Conservation (phyloP, 2,329 filamentous ascomycete genomes). For the Fusarium sp. region DNA sequence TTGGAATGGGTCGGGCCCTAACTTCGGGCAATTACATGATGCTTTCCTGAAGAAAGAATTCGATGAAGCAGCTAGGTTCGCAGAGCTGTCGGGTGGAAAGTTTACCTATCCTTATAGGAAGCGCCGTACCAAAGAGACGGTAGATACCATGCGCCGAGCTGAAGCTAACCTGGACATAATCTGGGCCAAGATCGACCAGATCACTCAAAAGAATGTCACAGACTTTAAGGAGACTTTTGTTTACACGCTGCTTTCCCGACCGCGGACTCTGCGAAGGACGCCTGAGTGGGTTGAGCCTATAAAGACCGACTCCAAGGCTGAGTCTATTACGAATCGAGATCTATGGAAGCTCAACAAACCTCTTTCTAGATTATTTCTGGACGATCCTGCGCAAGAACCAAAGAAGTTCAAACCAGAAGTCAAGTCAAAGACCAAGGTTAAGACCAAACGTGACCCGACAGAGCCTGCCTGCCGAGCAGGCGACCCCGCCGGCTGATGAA, state of each 20-base stretch:
- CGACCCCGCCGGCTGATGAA: fast-evolving
- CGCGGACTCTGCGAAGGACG: not conserved
- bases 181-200: not conserved
- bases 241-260: not conserved
- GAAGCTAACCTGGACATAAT: not conserved
- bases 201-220: not conserved
- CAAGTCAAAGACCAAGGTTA: not conserved
- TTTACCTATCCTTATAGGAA: not conserved
- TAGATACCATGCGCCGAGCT: not conserved
- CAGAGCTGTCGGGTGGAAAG: not conserved
- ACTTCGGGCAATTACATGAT: not conserved
- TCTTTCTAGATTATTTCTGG: not conserved
- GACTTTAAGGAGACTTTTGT: no score
- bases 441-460: not conserved
- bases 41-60: not conserved
- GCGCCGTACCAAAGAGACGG: not conserved
- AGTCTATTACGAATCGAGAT: not conserved
- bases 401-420: not conserved
- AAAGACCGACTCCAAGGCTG: not conserved
- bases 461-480: fast-evolving
- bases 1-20: no score
- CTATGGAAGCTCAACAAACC: not conserved
- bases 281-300: not conserved
- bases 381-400: not conserved
- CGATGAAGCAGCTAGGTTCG: not conserved